Percentiles rank a stretch among this genome's conserved stretches.
Evolutionary conservation across 2,329 filamentous ascomycete species (phyloP).

Genomic region (Laburnicola sp.): DNA sequence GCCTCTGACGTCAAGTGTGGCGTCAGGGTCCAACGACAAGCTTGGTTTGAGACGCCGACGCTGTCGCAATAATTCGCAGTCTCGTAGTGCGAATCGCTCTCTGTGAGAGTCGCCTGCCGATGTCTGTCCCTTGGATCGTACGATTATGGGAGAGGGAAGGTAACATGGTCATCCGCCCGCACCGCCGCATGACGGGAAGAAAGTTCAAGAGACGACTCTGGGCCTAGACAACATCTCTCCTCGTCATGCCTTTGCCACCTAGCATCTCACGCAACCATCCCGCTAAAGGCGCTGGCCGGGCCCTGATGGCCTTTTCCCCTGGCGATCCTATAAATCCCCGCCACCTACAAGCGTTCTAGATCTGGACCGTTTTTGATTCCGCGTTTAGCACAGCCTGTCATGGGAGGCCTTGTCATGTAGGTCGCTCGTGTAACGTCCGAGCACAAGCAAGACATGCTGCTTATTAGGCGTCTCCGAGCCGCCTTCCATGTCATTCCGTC

Average conservation of each 20-base stretch:
- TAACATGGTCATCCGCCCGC: not conserved
- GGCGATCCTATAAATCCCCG: slow-evolving; percentile 16
- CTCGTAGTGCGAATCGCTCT: not conserved
- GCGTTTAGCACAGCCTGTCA: slow-evolving; percentile 18
- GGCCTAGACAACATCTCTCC: no score
- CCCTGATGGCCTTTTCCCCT: slow-evolving; percentile 13
- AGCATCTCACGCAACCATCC: not conserved
- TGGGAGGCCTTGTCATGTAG: slow-evolving; percentile 1
- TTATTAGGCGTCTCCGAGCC: not conserved
- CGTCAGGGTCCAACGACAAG: not conserved
- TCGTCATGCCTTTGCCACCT: slow-evolving; percentile 4
- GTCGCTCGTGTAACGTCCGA: not conserved
- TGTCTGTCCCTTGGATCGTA: not conserved
- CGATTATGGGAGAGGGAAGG: not conserved
- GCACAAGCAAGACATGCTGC: not conserved
- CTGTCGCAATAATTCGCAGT: not conserved
- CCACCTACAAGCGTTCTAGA: slow-evolving; percentile 2
- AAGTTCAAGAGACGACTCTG: no score
- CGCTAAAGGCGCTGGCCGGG: not conserved
- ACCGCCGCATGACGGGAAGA: not conserved
- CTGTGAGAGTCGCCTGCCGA: not conserved
- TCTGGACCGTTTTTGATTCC: slow-evolving; percentile 9
- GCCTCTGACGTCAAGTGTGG: not conserved
- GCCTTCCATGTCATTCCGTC: not conserved
- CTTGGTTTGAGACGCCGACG: not conserved